phyloP scores from a whole-genome alignment of 2,329 filamentous ascomycete species.

The Colletotrichum chrysophilum region DNA sequence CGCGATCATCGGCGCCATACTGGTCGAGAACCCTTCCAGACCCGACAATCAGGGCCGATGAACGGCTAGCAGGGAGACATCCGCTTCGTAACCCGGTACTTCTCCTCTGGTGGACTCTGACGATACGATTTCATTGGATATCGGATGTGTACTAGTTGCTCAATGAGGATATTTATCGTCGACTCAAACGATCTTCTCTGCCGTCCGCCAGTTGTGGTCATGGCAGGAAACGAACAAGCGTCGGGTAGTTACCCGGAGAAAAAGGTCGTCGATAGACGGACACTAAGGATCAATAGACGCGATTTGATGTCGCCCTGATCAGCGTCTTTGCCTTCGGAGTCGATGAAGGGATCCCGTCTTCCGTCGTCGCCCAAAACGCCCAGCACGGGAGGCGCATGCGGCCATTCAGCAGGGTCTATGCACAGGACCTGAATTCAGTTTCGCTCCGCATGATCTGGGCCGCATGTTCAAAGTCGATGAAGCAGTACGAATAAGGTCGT shows the following conservation, averaged over 20 bases:
- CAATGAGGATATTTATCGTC: neutral
- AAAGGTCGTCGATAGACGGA: neutral
- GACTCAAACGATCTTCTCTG: neutral
- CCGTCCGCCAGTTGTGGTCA: neutral
- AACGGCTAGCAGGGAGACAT: neutral
- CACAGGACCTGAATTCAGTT: neutral
- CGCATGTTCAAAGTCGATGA: neutral
- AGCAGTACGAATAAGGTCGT: neutral
- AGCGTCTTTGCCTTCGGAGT: neutral
- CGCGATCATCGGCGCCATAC: neutral
- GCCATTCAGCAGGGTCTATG: neutral
- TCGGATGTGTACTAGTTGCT: neutral
- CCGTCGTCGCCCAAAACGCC: neutral
- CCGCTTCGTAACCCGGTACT: neutral
- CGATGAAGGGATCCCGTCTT: neutral
- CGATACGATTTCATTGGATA: neutral
- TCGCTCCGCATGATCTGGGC: conserved; percentile 3
- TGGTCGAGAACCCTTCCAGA: neutral
- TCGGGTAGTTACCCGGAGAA: neutral
- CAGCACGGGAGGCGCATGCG: neutral
- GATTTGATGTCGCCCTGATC: neutral
- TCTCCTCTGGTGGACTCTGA: neutral
- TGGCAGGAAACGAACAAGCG: neutral
- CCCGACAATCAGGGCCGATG: conserved; percentile 8
- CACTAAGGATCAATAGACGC: neutral